These are phyloP conservation scores for Sphagnurus paluster DNA, from an alignment of 1,284 basidiomycete species.

Conservation along the genomic window DNA sequence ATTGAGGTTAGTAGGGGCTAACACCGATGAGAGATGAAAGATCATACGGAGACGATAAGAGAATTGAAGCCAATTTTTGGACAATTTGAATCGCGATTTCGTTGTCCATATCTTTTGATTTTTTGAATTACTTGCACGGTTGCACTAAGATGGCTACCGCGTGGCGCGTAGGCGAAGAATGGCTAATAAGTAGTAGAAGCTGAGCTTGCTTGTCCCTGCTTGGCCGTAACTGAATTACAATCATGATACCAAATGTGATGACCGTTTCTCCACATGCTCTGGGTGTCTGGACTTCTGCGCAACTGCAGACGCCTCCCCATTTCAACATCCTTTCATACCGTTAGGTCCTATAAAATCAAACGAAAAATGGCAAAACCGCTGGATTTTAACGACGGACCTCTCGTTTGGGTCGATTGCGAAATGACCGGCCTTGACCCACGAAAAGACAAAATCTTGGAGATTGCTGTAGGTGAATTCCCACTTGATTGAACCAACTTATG, in stretches of 20 bases:
- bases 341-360: constrained; percentile 2
- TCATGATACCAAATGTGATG: too few relatives aligned
- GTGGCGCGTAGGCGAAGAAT: too few relatives aligned
- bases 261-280: too few relatives aligned
- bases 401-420: constrained; percentile 90
- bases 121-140: neutral
- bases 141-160: too few relatives aligned
- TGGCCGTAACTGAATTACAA: too few relatives aligned
- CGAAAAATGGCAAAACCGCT: constrained; percentile 28
- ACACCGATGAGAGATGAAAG: neutral
- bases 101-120: constrained; percentile 4
- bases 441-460: constrained; percentile 75
- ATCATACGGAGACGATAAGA: constrained; percentile 15
- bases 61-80: constrained; percentile 9
- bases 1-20: neutral
- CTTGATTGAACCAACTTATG: neutral
- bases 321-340: neutral
- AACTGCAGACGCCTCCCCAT: constrained; percentile 10
- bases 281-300: constrained; percentile 14
- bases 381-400: constrained; percentile 58
- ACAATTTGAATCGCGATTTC: constrained; percentile 3
- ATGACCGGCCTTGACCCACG: constrained; percentile 72
- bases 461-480: constrained; percentile 47
- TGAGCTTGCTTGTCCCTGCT: too few relatives aligned
- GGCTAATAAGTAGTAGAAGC: too few relatives aligned